Evolutionary conservation across 2,329 filamentous ascomycete species (phyloP), one percentile per base, ranked within the genome.

Genomic region (Pseudonectria foliicola): DNA sequence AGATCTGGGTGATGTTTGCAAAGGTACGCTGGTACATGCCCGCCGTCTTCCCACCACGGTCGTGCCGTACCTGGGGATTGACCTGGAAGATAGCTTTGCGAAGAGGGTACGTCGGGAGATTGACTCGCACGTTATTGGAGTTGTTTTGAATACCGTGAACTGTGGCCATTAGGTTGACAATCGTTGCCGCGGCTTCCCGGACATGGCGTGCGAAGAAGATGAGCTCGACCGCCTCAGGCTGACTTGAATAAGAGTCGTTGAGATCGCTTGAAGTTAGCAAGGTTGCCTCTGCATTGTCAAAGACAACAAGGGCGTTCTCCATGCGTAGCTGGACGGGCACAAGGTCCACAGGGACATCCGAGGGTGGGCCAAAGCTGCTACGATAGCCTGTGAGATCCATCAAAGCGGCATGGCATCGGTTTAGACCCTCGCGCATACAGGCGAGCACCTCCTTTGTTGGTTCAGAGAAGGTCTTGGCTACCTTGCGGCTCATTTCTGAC

Each of bases 31-130:
- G 63, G 40, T 70, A 70, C 45, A 61, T 57, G 50, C 70, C 70
- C 5, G 72, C 73, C 4, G 73, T 75, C 13, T 75, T 62, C 15
- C 73, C 73, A 13, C 75, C 74, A 40, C 73, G 62, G 46, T 79
- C 75, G 43, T 78, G 75, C 23, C 73, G 62, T 4, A 77, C 73
- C 43, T 76, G 72, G 3, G 67, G 62, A 46, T 77, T 77, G 6
- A 69, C 68, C 24, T 73, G 60, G 43, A 73, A 66, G 2, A 76
- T 36, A 4, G 71, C 63, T 46, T 77, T 77, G 29, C 49, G 45
- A n/a, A 70, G 60, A 0, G 73, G 70, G 41, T 77, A 77, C 1
- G 67, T 70, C 4, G 75, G 73, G 2, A 68, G 51, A 37, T 73
- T 63, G 10, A 75, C 44, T 4, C 57, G 59, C 37, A 61, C 66